phyloP scores from a whole-genome alignment of 1,139 yeast species.

The Nadsonia starkeyi-henricii region DNA sequence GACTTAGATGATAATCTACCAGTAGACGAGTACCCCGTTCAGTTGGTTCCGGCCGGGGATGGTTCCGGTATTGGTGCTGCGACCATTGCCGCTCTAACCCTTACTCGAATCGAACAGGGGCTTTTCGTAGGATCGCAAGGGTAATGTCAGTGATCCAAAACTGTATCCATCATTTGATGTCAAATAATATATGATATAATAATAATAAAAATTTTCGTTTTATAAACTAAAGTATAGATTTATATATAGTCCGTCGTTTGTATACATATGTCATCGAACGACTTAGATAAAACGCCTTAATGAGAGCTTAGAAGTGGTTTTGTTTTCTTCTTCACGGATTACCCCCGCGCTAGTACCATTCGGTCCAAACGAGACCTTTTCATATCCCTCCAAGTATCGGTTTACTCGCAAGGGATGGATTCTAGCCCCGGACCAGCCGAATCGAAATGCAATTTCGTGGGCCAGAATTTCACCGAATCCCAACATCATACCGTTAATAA shows the following conservation, averaged over 20 bases:
- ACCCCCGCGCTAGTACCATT: background rate
- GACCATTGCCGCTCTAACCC: slow-evolving; percentile 86
- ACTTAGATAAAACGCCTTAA: background rate
- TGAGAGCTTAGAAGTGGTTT: background rate
- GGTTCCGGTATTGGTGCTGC: slow-evolving; percentile 99
- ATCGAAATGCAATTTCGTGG: slow-evolving; percentile 76
- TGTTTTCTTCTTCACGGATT: background rate
- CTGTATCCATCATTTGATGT: too few species aligned
- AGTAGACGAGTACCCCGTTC: slow-evolving; percentile 53
- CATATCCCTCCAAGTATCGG: background rate
- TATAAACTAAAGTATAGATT: too few species aligned
- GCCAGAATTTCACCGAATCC: slow-evolving; percentile 95
- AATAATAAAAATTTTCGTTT: too few species aligned
- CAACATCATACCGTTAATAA: slow-evolving; percentile 86
- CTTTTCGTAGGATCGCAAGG: slow-evolving; percentile 47
- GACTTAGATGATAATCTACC: slow-evolving; percentile 48
- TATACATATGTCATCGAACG: too few species aligned
- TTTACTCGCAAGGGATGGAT: slow-evolving; percentile 20
- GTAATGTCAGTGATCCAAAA: too few species aligned
- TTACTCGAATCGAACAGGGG: slow-evolving; percentile 57
- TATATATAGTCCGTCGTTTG: too few species aligned
- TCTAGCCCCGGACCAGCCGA: slow-evolving; percentile 66
- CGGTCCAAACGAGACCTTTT: background rate
- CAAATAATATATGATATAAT: too few species aligned
- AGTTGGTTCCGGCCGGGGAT: slow-evolving; percentile 85